Conservation (phyloP, 2,329 filamentous ascomycete species). For the Colletotrichum cordylinicola region DNA sequence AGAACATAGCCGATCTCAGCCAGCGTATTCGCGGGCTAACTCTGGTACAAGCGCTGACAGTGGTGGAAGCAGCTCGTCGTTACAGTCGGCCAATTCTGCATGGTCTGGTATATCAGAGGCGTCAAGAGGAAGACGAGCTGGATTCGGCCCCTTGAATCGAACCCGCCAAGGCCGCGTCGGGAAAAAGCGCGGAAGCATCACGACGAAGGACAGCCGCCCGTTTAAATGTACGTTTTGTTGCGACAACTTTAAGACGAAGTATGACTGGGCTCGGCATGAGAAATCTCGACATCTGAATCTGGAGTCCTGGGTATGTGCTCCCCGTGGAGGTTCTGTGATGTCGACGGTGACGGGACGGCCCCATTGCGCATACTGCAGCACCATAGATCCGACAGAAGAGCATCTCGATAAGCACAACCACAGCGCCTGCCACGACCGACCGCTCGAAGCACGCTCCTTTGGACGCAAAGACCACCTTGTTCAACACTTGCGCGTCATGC, state of each 20-base stretch:
- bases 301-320: conserved; percentile 50
- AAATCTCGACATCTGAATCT: conserved; percentile 51
- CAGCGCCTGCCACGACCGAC: conserved; percentile 17
- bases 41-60: conserved; percentile 6
- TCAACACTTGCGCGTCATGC: conserved; percentile 33
- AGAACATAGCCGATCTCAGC: background rate
- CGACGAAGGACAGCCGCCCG: background rate
- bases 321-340: conserved; percentile 22
- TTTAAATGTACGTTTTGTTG: conserved; percentile 53
- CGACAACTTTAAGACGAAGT: conserved; percentile 48
- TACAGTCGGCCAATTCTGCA: background rate
- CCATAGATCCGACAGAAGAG: conserved; percentile 22
- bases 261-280: conserved; percentile 57
- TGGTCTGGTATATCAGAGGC: conserved; percentile 1
- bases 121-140: background rate
- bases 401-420: conserved; percentile 32
- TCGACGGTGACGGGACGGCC: conserved; percentile 25
- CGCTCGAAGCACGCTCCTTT: conserved; percentile 25
- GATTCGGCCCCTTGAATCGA: background rate
- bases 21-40: background rate
- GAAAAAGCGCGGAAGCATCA: background rate
- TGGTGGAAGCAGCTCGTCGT: background rate
- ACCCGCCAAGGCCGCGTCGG: background rate
- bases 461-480: conserved; percentile 35
- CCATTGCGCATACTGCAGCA: conserved; percentile 30